A percentile compares a stretch with the other conserved stretches of the same genome.
These are phyloP conservation scores for Penicillium paxilli DNA, from an alignment of 495 filamentous ascomycete genomes.

Conservation along the genomic window DNA sequence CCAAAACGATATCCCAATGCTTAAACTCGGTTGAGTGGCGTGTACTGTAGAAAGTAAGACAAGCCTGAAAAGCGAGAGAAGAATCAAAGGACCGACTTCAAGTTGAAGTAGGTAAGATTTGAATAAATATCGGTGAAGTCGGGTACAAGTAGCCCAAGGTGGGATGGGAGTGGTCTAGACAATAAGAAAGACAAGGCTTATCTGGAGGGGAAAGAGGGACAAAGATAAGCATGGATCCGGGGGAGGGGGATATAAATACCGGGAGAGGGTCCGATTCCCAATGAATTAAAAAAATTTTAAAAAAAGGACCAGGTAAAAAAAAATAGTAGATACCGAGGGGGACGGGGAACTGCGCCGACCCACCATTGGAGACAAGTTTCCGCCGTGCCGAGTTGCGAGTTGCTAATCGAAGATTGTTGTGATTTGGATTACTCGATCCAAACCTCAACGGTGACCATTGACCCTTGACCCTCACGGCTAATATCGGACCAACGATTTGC, in stretches of 20 bases:
- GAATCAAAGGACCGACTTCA: neutral
- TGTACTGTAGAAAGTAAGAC: neutral
- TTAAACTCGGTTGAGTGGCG: slow-evolving; percentile 2
- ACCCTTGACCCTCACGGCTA: too few relatives aligned
- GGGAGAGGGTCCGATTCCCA: neutral
- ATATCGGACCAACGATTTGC: slow-evolving; percentile 11
- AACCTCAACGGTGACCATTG: too few relatives aligned
- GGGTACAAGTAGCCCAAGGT: neutral
- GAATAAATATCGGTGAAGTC: neutral
- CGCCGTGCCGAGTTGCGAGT: slow-evolving; percentile 7
- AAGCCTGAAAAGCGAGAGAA: neutral
- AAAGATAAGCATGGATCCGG: slow-evolving; percentile 20
- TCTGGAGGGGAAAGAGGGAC: slow-evolving; percentile 2
- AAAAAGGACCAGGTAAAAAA: neutral
- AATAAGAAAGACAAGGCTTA: slow-evolving; percentile 7
- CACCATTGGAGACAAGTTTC: slow-evolving; percentile 8
- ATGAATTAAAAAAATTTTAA: slow-evolving; percentile 4
- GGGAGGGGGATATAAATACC: slow-evolving; percentile 28
- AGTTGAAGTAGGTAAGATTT: neutral
- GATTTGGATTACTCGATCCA: slow-evolving; percentile 32
- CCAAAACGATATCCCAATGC: slow-evolving; percentile 1
- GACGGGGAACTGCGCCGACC: slow-evolving; percentile 8
- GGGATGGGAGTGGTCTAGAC: neutral
- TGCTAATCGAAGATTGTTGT: slow-evolving; percentile 5
- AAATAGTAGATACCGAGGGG: neutral